Evolutionary conservation across 2,329 filamentous ascomycete genomes (phyloP).

Genomic region (Xylariomycetidae sp.): DNA sequence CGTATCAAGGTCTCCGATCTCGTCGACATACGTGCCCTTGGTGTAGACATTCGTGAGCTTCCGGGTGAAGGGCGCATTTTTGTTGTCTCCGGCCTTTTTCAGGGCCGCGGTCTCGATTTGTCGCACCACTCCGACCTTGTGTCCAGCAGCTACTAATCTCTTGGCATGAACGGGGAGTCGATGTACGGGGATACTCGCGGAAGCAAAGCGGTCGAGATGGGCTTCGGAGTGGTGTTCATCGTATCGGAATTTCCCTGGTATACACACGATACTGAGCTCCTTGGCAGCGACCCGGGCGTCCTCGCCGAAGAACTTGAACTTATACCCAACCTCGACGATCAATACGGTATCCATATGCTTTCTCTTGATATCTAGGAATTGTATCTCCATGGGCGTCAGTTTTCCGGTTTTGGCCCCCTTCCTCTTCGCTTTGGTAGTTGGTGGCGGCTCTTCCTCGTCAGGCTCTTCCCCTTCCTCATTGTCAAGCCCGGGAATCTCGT

Average conservation of each 20-base stretch:
- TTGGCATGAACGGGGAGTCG: slow-evolving; percentile 91
- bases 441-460: slow-evolving; percentile 46
- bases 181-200: slow-evolving; percentile 91
- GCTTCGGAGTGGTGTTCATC: slow-evolving; percentile 93
- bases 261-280: slow-evolving; percentile 90
- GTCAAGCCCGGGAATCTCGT: slow-evolving; percentile 43
- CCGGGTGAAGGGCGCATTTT: slow-evolving; percentile 84
- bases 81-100: slow-evolving; percentile 92
- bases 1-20: slow-evolving; percentile 73
- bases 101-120: slow-evolving; percentile 93
- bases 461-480: slow-evolving; percentile 56
- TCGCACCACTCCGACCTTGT: slow-evolving; percentile 93
- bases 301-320: slow-evolving; percentile 95
- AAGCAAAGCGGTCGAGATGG: slow-evolving; percentile 87
- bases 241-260: slow-evolving; percentile 90
- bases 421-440: slow-evolving; percentile 52
- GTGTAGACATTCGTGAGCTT: slow-evolving; percentile 97
- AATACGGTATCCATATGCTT: slow-evolving; percentile 86
- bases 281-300: slow-evolving; percentile 87
- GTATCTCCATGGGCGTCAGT: slow-evolving; percentile 89
- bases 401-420: slow-evolving; percentile 70
- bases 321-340: slow-evolving; percentile 95
- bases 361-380: slow-evolving; percentile 89
- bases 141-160: slow-evolving; percentile 81
- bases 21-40: slow-evolving; percentile 95